These are phyloP conservation scores for Annulohypoxylon moriforme DNA, from an alignment of 495 filamentous ascomycete genomes.

Conservation along the genomic window DNA sequence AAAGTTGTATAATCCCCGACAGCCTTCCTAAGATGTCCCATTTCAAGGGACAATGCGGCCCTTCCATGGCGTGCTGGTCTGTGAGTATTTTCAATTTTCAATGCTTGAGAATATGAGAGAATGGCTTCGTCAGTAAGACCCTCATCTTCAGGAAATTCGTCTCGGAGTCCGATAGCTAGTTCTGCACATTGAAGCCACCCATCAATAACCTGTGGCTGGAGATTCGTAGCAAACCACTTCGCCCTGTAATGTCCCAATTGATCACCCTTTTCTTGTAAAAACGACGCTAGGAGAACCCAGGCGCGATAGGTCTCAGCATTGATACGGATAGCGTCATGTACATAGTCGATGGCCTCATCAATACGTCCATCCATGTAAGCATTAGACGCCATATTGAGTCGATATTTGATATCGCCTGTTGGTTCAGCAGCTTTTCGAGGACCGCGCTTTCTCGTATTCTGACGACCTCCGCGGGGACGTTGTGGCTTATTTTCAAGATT, in stretches of 20 bases:
- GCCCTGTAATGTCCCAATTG: conserved; percentile 74
- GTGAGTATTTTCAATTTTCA: conserved; percentile 69
- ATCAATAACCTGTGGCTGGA: conserved; percentile 72
- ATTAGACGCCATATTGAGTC: conserved; percentile 75
- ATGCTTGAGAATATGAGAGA: conserved; percentile 76
- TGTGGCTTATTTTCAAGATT: conserved; percentile 15
- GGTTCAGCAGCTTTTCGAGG: conserved; percentile 79
- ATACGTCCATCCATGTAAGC: conserved; percentile 75
- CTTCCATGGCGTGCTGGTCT: conserved; percentile 69
- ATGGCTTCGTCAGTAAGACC: conserved; percentile 65
- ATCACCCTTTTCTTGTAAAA: conserved; percentile 75
- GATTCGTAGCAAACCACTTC: conserved; percentile 76
- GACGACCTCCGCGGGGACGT: conserved; percentile 29
- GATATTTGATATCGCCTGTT: conserved; percentile 76
- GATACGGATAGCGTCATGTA: conserved; percentile 76
- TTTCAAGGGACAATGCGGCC: conserved; percentile 67
- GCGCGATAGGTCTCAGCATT: conserved; percentile 87
- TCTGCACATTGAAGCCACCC: conserved; percentile 77
- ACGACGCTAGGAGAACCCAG: conserved; percentile 78
- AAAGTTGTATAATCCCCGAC: conserved; percentile 44
- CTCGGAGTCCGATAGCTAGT: conserved; percentile 65
- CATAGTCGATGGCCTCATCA: conserved; percentile 69
- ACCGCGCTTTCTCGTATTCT: conserved; percentile 57
- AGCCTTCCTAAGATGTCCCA: conserved; percentile 55
- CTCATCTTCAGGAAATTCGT: conserved; percentile 65